phyloP scores from a whole-genome alignment of 2,329 filamentous ascomycete genomes.

The Ascochyta rabiei region DNA sequence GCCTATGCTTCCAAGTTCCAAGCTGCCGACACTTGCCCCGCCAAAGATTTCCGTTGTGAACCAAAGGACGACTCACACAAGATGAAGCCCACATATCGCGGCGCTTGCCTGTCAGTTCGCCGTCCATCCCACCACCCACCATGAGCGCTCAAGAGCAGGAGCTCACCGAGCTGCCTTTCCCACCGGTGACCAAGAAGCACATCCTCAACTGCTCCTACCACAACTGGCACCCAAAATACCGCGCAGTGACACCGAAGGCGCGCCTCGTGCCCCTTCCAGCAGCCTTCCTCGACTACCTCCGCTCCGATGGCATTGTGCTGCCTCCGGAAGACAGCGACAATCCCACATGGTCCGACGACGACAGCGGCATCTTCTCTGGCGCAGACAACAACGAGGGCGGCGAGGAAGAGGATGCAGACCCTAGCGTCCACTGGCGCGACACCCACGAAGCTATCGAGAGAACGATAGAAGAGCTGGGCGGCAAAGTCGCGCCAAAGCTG shows the following conservation, averaged over 20 bases:
- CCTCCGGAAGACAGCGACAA: conserved; percentile 68
- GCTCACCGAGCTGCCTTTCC: conserved; percentile 67
- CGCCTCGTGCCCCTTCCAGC: conserved; percentile 77
- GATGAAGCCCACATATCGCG: conserved; percentile 28
- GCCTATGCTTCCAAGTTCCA: conserved; percentile 26
- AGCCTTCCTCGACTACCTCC: conserved; percentile 83
- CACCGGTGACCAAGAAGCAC: conserved; percentile 81
- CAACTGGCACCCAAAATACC: conserved; percentile 86
- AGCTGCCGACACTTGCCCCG: conserved; percentile 29
- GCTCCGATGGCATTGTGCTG: conserved; percentile 89
- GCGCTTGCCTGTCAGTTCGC: neutral
- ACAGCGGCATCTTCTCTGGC: conserved; percentile 59
- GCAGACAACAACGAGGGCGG: conserved; percentile 50
- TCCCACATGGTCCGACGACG: conserved; percentile 54
- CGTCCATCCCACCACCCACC: conserved; percentile 17
- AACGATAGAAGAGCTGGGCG: conserved; percentile 80
- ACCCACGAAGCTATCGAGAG: conserved; percentile 78
- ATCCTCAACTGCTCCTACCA: conserved; percentile 96
- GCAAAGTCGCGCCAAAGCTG: conserved; percentile 86
- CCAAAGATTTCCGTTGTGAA: conserved; percentile 30
- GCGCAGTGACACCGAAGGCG: conserved; percentile 81
- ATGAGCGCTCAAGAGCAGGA: conserved; percentile 27
- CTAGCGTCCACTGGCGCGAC: conserved; percentile 65
- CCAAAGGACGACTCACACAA: conserved; percentile 31
- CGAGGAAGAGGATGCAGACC: conserved; percentile 64